A percentile compares a stretch with the other conserved stretches of the same genome.
These are phyloP conservation scores for Pleurotus citrinopileatus DNA, from an alignment of 768 basidiomycete genomes.

Conservation along the genomic window DNA sequence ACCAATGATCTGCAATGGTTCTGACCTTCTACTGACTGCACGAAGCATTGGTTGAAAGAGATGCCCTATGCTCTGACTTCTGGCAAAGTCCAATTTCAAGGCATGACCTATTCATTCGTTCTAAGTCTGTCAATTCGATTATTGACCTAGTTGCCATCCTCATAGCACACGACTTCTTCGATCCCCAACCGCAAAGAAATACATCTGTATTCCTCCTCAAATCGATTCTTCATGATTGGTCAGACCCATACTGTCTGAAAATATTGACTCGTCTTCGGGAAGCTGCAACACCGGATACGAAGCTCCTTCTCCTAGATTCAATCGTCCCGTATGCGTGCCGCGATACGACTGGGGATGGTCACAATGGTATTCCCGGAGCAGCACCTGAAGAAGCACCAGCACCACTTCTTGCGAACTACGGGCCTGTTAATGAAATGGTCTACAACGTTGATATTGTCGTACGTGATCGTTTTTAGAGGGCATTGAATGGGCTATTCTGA, in stretches of 20 bases:
- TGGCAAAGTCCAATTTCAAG: slow-evolving; percentile 17
- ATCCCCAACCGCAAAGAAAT: slow-evolving; percentile 29
- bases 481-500: too few species aligned
- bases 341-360: slow-evolving; percentile 6
- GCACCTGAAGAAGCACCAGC: slow-evolving; percentile 14
- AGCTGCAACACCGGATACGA: slow-evolving; percentile 29
- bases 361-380: slow-evolving; percentile 3
- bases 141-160: not conserved
- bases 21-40: too few species aligned
- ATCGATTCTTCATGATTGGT: slow-evolving; percentile 36
- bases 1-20: not conserved
- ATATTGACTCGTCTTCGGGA: slow-evolving; percentile 31
- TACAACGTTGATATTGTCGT: slow-evolving; percentile 21
- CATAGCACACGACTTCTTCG: slow-evolving; percentile 33
- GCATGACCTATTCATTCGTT: slow-evolving; percentile 2
- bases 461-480: slow-evolving; percentile 1
- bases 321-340: slow-evolving; percentile 27
- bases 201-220: slow-evolving; percentile 34
- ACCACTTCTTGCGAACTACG: slow-evolving; percentile 23
- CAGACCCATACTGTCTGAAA: slow-evolving; percentile 24
- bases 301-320: slow-evolving; percentile 34
- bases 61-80: slow-evolving; percentile 14
- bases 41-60: slow-evolving; percentile 14
- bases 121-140: not conserved
- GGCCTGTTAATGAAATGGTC: slow-evolving; percentile 18